A percentile compares a stretch with the other conserved stretches of the same genome.
Conservation (phyloP, 352 stramenopile genomes). For the Peronospora destructor region DNA sequence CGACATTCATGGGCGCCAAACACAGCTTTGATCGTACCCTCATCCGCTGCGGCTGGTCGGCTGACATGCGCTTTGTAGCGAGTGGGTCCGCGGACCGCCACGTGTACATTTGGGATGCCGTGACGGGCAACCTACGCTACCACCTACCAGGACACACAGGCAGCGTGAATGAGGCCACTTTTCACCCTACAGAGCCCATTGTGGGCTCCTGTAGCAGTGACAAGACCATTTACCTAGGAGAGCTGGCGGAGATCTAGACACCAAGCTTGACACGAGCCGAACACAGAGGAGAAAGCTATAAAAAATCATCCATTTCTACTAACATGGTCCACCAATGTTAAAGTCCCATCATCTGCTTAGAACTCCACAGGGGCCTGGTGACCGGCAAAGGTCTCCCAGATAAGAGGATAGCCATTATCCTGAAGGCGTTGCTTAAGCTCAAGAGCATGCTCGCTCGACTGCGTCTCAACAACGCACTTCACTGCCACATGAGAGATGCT, state of each 20-base stretch:
- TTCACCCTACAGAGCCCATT: conserved; percentile 84
- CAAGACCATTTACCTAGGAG: conserved; percentile 83
- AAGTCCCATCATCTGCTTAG: conserved; percentile 20
- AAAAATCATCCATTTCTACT: conserved; percentile 31
- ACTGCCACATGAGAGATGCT: conserved; percentile 93
- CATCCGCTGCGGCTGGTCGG: conserved; percentile 89
- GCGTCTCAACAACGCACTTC: conserved; percentile 94
- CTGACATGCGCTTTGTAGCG: conserved; percentile 80
- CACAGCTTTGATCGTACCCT: conserved; percentile 92
- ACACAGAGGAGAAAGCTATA: conserved; percentile 8
- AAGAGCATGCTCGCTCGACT: conserved; percentile 89
- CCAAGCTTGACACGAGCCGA: conserved; percentile 1
- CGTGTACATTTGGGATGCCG: conserved; percentile 94
- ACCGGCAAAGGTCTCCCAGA: conserved; percentile 57
- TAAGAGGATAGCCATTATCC: conserved; percentile 80
- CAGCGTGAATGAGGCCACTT: conserved; percentile 91
- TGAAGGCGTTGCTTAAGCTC: conserved; percentile 83
- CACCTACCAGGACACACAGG: conserved; percentile 89
- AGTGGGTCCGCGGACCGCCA: conserved; percentile 87
- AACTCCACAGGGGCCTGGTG: conserved; percentile 26
- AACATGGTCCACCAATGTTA: conserved; percentile 14
- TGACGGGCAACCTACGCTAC: conserved; percentile 88
- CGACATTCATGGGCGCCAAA: conserved; percentile 71
- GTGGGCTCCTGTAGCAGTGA: conserved; percentile 80
- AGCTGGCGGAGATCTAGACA: conserved; percentile 50